A percentile compares a stretch with the other conserved stretches of the same genome.
These are phyloP conservation scores for Zopfochytrium polystomum DNA, from an alignment of 371 early-diverging fungal species.

Conservation along the genomic window DNA sequence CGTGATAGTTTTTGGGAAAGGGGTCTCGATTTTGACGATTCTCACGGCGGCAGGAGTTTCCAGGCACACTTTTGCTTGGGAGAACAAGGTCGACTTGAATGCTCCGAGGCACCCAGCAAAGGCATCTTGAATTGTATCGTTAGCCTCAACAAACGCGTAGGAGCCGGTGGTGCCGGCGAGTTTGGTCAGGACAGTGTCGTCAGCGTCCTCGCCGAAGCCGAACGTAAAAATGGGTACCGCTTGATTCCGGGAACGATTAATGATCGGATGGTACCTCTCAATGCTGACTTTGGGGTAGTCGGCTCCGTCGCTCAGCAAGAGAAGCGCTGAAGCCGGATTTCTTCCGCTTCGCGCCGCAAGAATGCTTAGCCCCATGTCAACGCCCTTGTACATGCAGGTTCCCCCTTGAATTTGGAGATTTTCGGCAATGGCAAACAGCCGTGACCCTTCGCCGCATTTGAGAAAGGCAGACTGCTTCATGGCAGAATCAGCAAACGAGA, in stretches of 20 bases:
- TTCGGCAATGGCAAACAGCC: background rate
- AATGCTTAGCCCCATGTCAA: constrained; percentile 3
- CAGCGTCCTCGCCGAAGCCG: constrained; percentile 19
- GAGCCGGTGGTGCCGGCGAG: constrained; percentile 16
- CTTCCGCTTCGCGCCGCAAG: constrained; percentile 3
- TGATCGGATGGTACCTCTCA: constrained; percentile 1
- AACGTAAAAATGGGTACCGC: constrained; percentile 15
- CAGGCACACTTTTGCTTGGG: background rate
- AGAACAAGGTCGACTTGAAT: constrained; percentile 15
- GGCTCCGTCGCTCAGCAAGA: constrained; percentile 20
- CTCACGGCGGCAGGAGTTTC: background rate
- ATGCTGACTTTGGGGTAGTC: background rate
- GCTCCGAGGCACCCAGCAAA: constrained; percentile 23
- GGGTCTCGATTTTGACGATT: constrained; percentile 2
- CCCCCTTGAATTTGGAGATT: constrained; percentile 6
- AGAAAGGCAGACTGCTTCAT: constrained; percentile 8
- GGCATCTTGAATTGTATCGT: constrained; percentile 18
- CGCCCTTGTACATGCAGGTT: constrained; percentile 6
- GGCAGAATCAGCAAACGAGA: constrained; percentile 12
- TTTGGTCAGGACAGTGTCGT: constrained; percentile 3
- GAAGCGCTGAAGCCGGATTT: constrained; percentile 8
- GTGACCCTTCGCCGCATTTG: background rate
- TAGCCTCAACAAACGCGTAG: constrained; percentile 12
- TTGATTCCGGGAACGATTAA: background rate
- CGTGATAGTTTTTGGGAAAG: background rate